A percentile compares a stretch with the other conserved stretches of the same genome.
These are phyloP conservation scores for Entomophthora muscae DNA, from an alignment of 371 early-diverging fungal species.

Conservation along the genomic window DNA sequence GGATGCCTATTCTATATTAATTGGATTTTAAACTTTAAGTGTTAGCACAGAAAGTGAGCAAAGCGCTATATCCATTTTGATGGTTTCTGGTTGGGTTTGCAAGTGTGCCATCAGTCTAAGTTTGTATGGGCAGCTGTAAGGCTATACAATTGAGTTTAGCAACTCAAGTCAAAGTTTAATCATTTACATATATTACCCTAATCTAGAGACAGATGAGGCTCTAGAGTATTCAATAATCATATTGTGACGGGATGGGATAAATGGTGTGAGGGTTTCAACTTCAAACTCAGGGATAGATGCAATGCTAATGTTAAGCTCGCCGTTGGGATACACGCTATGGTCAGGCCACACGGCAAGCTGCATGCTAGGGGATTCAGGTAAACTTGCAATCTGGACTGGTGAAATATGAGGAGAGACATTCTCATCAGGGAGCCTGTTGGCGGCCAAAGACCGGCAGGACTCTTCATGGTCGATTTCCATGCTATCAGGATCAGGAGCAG, in stretches of 20 bases:
- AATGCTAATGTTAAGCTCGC: neutral
- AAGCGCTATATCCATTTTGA: too few species aligned
- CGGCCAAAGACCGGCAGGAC: neutral
- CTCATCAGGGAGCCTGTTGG: neutral
- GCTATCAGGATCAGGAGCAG: neutral
- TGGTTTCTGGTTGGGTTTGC: too few species aligned
- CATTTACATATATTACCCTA: neutral
- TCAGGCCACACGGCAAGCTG: slow-evolving; percentile 1
- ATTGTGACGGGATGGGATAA: neutral
- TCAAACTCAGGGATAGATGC: slow-evolving; percentile 3
- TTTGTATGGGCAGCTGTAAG: too few species aligned
- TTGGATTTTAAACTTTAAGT: too few species aligned
- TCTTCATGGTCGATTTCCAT: neutral
- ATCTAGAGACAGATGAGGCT: neutral
- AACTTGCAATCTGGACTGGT: neutral
- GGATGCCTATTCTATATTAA: too few species aligned
- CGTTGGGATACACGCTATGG: neutral
- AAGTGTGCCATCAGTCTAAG: too few species aligned
- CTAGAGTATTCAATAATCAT: neutral
- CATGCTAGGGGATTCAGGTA: neutral
- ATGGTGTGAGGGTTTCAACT: neutral
- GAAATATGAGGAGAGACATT: neutral
- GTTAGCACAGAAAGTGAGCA: too few species aligned
- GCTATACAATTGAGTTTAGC: too few species aligned
- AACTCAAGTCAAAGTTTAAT: neutral